Evolutionary conservation across 2,329 filamentous ascomycete species (phyloP), one percentile per base, ranked within the genome.

Genomic region (Passalora sequoiae): DNA sequence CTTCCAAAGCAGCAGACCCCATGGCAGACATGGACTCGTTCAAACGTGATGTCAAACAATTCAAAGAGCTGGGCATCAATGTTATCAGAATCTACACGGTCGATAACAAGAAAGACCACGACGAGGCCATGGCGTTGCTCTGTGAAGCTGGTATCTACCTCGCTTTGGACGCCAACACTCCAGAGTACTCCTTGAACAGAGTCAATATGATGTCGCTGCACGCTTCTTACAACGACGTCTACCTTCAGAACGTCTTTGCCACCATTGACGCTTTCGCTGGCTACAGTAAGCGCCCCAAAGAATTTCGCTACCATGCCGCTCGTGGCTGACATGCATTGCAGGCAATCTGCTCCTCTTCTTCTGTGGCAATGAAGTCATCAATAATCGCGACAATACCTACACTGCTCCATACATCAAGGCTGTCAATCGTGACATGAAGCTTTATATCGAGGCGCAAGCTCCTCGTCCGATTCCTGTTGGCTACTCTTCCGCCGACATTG

Each of bases 41-140:
- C 77, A 74, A 77, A 63, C 84, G 88, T 54, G 88, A 94, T 61
- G 84, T 94, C 57, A 68, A 72, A 44, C 74, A 85, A 61, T 94
- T 95, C 79, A 78, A 85, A 72, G 77, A 87, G 53, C 75, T 95
- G 37, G 87, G 88, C 39, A 73, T 94, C 69, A 96, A 96, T 75
- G 87, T 87, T 13, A 77, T 95, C 63, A 87, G 89, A 66, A 84
- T 94, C 51, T 95, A 95, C 76, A 87, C 84, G n/a, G 81, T 92
- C 57, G 89, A 96, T 73, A 95, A 94, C 76, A 81, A 81, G 43
- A 69, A 74, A 57, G 69, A 83, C 66, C 89, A 96, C 69, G 81
- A 89, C 57, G 77, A 81, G 50, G 95, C 89, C 72, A 96, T 96
- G 89, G 70, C 75, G 46, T 73, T 78, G 38, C 76, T 94, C 49